Base-by-base conservation (phyloP, 2,329 filamentous ascomycete species). In the Zelopaecilomyces penicillatus region DNA sequence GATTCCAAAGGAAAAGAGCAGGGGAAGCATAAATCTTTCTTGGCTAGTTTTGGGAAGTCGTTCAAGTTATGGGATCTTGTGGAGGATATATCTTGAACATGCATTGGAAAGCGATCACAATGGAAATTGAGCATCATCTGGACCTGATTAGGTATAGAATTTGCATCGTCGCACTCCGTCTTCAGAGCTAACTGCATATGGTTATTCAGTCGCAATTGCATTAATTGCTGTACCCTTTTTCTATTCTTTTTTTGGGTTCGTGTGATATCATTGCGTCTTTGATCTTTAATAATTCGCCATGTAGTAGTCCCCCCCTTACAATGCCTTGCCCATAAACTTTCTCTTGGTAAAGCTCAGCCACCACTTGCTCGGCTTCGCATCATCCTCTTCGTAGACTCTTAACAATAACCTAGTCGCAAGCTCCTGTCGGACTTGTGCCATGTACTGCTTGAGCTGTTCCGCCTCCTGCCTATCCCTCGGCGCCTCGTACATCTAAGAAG, bases 281-380 rank as follows among this genome's bases (percentile, higher is more conserved):
- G 9, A 34, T 34, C 9, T 34, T 12, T 34, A 34, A 34, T 37
- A 43, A 35, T 27, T 27, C 30, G 7, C 35, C 32, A 26, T 7
- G 6, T 26, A 36, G 2, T 30, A 42, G 41, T 11, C 33, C 37
- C 36, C 7, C 31, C 7, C 32, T 65, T 74, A 90, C 68, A 93
- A 71, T 54, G 80, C 78, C 80, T 97, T 97, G 65, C 90, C 90
- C 93, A 98, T 97, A 64, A 98, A 98, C 80, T 96, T 96, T 70
- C 93, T 83, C 82, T 97, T 97, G 43, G 87, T 87, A 65, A 96
- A 98, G 75, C 93, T 97, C 65, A 98, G 69, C 93, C 93, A 98
- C 87, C 91, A 97, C 81, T 94, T 79, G 66, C 71, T 78, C 44
- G 80, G 79, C 68, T 78, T 78, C 68, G 87, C 66, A 73, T 90